Evolutionary conservation across 1,284 basidiomycete genomes (phyloP), one percentile per base, ranked within the genome.

Genomic region (Cystobasidium sp.): DNA sequence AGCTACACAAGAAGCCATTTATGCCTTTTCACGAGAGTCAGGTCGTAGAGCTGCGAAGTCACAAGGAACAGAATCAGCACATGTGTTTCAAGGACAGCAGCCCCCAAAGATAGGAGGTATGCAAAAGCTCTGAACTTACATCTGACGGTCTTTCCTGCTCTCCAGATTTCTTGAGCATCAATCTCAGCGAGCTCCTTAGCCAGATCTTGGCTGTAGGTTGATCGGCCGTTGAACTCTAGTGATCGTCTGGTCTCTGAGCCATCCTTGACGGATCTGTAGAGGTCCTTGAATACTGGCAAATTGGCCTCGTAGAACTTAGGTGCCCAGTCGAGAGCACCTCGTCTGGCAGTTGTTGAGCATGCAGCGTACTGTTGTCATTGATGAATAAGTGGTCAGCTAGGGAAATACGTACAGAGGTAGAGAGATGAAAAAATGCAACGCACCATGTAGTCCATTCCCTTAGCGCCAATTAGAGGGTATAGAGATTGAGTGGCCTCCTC

Each of bases 401-500:
- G n/a, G n/a, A n/a, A n/a, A n/a, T n/a, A n/a, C n/a, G n/a, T n/a
- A n/a, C n/a, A n/a, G n/a, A n/a, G n/a, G n/a, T n/a, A n/a, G n/a
- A n/a, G n/a, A n/a, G n/a, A n/a, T n/a, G n/a, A n/a, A n/a, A n/a
- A n/a, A n/a, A n/a, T n/a, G n/a, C n/a, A n/a, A 63, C 61, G 7
- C n/a, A 63, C 61, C 96, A 98, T 98, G 89, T 98, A 97, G 86
- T 99, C 96, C 97, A 97, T 97, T 78, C 91, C 92, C 77, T 75
- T 76, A 63, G 76, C 88, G 80, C 95, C 96, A 80, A 99, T 94
- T 82, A 99, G 85, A 76, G 97, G 96, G 88, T 94, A 98, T 79
- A 99, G 90, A 70, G 94, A 97, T 84, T 98, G 94, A 65, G 97
- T 97, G 20, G 97, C 97, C 86, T 99, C 96, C 85, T 99, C 96